Base-by-base conservation (phyloP, 257 asterid genomes). In the Leonotis leonurus region DNA sequence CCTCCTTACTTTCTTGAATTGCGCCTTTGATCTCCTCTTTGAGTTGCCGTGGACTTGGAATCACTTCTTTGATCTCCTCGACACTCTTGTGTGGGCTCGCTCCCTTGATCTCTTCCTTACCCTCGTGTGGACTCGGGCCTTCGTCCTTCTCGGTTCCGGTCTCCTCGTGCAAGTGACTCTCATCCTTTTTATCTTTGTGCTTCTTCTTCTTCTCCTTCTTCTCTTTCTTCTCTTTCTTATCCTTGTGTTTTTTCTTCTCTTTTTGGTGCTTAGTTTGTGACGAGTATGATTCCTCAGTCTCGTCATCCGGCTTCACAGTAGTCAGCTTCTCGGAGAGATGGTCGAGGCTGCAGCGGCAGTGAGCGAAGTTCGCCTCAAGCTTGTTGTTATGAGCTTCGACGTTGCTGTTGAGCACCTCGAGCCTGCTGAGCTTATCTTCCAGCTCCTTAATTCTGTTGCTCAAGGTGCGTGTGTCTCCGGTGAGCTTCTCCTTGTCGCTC, bases 291-390 rank as follows among this genome's bases (percentile, higher is more conserved):
- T 62, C 57, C 13, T 74, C 83, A 0, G 12, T 50, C 21, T 82
- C 92, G 39, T 82, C 84, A 20, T 83, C 94, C 16, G 88, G 89
- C 73, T 72, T 84, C 10, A 87, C 83, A 11, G 45, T 76, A 33
- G 65, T 66, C 8, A 92, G 76, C 54, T 79, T 86, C 70, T 81
- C 83, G 3, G 90, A 82, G 53, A 92, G 74, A n/a, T 78, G 80
- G 37, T 62, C 64, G 9, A 92, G 90, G 62, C 77, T 89, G 2
- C 78, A 64, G 46, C 75, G 75, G 9, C 94, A 92, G 67, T 79
- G 80, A 5, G 80, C 73, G 29, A 92, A 85, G 56, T 70, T 73
- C 9, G 81, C 51, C 25, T 75, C 85, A 8, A 92, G 78, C 66
- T 70, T 79, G 67, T 10, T 76, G 75, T 78, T 85, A 30, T 81